phyloP scores from a whole-genome alignment of 2,329 filamentous ascomycete genomes.

The Neoascochyta sp. region DNA sequence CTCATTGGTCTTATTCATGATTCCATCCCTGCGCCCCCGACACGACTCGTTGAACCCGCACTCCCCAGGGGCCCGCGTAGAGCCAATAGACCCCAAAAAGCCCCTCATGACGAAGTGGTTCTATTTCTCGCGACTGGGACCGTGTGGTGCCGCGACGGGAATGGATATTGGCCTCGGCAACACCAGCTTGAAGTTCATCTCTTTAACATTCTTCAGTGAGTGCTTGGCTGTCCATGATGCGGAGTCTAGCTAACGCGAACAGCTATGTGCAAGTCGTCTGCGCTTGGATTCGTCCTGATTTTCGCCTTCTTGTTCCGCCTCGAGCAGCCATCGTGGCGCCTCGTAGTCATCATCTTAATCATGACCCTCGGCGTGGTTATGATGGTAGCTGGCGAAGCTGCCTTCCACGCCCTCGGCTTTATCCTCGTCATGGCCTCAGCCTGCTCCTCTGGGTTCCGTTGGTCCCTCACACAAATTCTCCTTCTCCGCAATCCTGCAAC shows the following conservation, averaged over 20 bases:
- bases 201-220: conserved; percentile 84
- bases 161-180: conserved; percentile 96
- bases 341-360: conserved; percentile 80
- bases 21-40: conserved; percentile 77
- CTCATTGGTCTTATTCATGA: conserved; percentile 70
- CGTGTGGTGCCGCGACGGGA: conserved; percentile 87
- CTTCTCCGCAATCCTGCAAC: conserved; percentile 91
- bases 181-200: conserved; percentile 92
- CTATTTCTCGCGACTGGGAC: conserved; percentile 86
- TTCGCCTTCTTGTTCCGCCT: conserved; percentile 94
- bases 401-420: conserved; percentile 84
- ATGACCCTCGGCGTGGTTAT: conserved; percentile 95
- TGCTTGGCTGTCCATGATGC: background rate
- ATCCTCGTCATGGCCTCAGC: conserved; percentile 87
- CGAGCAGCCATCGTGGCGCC: conserved; percentile 78
- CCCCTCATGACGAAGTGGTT: conserved; percentile 81
- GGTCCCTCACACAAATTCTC: conserved; percentile 97
- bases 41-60: conserved; percentile 41
- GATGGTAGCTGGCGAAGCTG: conserved; percentile 95
- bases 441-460: conserved; percentile 94
- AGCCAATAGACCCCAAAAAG: conserved; percentile 44
- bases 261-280: conserved; percentile 97
- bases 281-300: conserved; percentile 87
- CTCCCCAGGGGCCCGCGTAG: conserved; percentile 22
- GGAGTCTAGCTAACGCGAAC: conserved; percentile 15